These are phyloP conservation scores for Candida berthetii DNA, from an alignment of 805 yeast genomes.

Conservation along the genomic window DNA sequence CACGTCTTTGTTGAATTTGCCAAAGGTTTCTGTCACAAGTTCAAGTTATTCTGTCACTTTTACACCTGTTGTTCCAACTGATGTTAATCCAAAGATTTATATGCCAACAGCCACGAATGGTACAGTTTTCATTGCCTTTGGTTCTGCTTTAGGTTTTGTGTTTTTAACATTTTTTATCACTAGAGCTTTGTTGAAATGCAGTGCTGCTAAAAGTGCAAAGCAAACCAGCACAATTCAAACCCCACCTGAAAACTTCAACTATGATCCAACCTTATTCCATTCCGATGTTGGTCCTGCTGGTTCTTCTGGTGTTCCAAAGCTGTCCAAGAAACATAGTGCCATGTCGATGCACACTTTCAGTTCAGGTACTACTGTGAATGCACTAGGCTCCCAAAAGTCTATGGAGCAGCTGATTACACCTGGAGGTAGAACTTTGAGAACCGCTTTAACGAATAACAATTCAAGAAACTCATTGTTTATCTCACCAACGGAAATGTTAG, in stretches of 20 bases:
- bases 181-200: conserved; percentile 16
- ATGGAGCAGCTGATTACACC: conserved; percentile 9
- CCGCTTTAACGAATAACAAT: conserved; percentile 12
- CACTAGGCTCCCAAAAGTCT: conserved; percentile 13
- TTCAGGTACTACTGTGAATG: conserved; percentile 23
- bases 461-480: conserved; percentile 42
- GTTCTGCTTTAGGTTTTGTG: conserved; percentile 53
- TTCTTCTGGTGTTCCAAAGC: conserved; percentile 9
- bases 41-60: conserved; percentile 9
- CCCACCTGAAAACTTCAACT: conserved; percentile 11
- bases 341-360: conserved; percentile 23
- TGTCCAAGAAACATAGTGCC: conserved; percentile 15
- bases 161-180: conserved; percentile 17
- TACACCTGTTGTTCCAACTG: conserved; percentile 18
- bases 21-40: conserved; percentile 1
- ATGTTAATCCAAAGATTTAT: conserved; percentile 49
- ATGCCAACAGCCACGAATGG: conserved; percentile 50
- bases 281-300: conserved; percentile 12
- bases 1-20: neutral
- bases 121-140: conserved; percentile 75
- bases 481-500: conserved; percentile 42
- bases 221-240: conserved; percentile 11
- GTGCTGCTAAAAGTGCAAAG: conserved; percentile 22
- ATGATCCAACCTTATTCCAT: conserved; percentile 15
- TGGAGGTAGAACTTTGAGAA: conserved; percentile 18